Evolutionary conservation across 495 filamentous ascomycete species (phyloP).

Genomic region (Xylaria acuta): DNA sequence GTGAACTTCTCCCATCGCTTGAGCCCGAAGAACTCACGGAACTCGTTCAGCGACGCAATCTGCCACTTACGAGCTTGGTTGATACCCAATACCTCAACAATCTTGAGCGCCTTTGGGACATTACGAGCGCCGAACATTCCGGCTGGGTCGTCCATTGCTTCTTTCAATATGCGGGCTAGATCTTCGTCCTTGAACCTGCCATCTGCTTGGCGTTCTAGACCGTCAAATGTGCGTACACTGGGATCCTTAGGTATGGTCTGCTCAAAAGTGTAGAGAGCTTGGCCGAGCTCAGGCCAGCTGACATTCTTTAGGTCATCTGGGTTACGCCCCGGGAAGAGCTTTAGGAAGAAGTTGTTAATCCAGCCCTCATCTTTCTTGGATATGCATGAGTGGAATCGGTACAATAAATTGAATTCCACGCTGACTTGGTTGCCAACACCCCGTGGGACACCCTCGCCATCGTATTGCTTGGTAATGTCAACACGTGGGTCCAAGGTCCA

Average conservation of each 20-base stretch:
- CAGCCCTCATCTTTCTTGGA: conserved; percentile 70
- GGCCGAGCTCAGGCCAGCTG: conserved; percentile 42
- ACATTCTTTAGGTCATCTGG: conserved; percentile 57
- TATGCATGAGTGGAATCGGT: conserved; percentile 76
- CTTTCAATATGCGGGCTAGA: conserved; percentile 65
- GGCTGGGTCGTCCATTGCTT: conserved; percentile 65
- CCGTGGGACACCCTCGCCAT: conserved; percentile 62
- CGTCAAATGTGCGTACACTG: conserved; percentile 63
- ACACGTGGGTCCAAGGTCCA: conserved; percentile 79
- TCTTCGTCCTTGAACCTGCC: conserved; percentile 67
- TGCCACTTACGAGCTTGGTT: conserved; percentile 80
- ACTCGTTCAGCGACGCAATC: conserved; percentile 79
- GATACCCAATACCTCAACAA: conserved; percentile 79
- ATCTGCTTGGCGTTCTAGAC: conserved; percentile 59
- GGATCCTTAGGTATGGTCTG: conserved; percentile 60
- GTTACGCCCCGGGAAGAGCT: conserved; percentile 63
- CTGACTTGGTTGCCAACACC: conserved; percentile 78
- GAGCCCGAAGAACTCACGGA: conserved; percentile 76
- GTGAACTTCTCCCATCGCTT: conserved; percentile 72
- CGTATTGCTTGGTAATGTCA: conserved; percentile 57
- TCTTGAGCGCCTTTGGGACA: conserved; percentile 71
- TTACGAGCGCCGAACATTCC: conserved; percentile 67
- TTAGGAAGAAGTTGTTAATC: conserved; percentile 65
- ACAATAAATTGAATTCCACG: conserved; percentile 77
- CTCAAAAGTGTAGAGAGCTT: conserved; percentile 60